Evolutionary conservation across 345 rosid genomes (phyloP), one percentile per base, ranked within the genome.

Genomic region (Carallia pectinifolia): DNA sequence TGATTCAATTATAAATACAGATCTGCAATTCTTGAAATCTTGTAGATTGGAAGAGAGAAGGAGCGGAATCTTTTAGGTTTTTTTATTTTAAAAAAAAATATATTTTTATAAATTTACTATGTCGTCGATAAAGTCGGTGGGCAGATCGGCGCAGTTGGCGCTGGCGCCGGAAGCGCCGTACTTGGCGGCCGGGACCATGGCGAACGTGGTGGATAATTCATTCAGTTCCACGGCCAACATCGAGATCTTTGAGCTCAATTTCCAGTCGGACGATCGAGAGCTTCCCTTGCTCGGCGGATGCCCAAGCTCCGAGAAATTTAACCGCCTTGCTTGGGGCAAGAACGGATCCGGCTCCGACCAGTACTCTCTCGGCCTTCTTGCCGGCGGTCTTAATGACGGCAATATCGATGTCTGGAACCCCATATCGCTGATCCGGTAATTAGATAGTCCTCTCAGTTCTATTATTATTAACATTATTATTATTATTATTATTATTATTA

Each of bases 181-280:
- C 85, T 81, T 96, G 92, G 99, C 99, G 15, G 97, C 99, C 33
- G 99, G 99, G 6, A 96, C 99, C 70, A 90, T 92, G 99, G 99
- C 98, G 6, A 98, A 97, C 39, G 99, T 98, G 17, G 97, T 96
- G 76, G 99, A 96, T 87, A 87, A 83, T 61, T 92, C 96, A 13
- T 96, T 96, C 76, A 96, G 98, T 69, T 92, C 98, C 10, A 87
- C 97, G 23, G 97, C 97, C 23, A 86, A 77, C 66, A 89, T 96
- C 69, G 99, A 96, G 92, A 92, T 96, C 86, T 96, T 96, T 77
- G 84, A 89, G 85, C 88, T 96, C 53, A 98, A 96, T 74, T 96
- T 96, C 75, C 98, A 92, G 79, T 90, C 95, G 6, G 97, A 90
- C 53, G 93, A 92, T 81, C 96, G 54, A 55, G 96, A 92, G 58